Evolutionary conservation across 1,284 basidiomycete species (phyloP), one percentile per base, ranked within the genome.

Genomic region (Cutaneotrichosporon sp.): DNA sequence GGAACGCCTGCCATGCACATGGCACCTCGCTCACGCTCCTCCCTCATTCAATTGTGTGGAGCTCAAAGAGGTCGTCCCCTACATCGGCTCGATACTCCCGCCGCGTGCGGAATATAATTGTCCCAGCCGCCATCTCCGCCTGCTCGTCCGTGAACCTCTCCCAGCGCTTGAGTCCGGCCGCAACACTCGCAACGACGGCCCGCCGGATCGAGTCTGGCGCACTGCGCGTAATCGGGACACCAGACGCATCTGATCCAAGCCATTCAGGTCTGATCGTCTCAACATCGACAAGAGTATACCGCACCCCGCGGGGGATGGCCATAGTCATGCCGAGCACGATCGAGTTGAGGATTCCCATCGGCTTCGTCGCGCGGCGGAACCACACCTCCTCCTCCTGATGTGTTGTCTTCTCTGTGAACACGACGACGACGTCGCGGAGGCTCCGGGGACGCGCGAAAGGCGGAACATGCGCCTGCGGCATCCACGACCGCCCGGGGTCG

Each of bases 311-410:
- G 2, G 39, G 35, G 22, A 54, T 27, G 8, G 42, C 43, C 35
- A 46, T 48, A 14, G 46, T 38, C 46, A 53, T 53, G 12, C 47
- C 34, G 7, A 53, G 41, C 16, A 53, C 41, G 41, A 53, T 32
- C 19, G 41, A 33, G 46, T 53, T 53, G 11, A 53, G 52, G 19
- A 53, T 17, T 14, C 52, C 52, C 52, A 54, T 54, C 4, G 48
- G 35, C 35, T 54, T 54, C 25, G 29, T 31, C 11, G 49, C 52
- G 9, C 31, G 45, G 17, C 51, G 45, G 20, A 45, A 29, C 45
- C 55, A 52, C 26, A 49, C 51, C 39, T 50, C 51, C 29, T 57
- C 51, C 41, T 57, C 55, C n/a, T 49, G 51, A 22, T 57, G 55
- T 10, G 51, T 53, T 39, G 46, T 49, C 44, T 51, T 57, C 27